A percentile compares a stretch with the other conserved stretches of the same genome.
phyloP scores from a whole-genome alignment of 352 stramenopile species.

The Thalassiosira mediterranea region DNA sequence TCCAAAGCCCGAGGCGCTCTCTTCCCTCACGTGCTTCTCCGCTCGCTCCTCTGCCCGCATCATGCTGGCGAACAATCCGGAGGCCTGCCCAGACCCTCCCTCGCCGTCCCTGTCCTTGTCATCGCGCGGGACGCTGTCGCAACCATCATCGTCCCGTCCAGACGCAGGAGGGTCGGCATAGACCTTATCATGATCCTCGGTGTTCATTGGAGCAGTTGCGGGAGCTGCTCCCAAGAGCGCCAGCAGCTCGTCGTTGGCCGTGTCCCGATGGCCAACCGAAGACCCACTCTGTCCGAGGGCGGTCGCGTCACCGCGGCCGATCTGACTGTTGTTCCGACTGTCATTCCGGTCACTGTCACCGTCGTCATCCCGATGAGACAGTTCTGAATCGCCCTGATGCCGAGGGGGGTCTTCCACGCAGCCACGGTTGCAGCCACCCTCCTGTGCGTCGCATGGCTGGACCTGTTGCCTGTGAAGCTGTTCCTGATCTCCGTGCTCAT shows the following conservation, averaged over 20 bases:
- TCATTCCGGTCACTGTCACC: background rate
- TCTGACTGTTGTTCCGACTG: background rate
- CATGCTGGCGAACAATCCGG: too few relatives aligned
- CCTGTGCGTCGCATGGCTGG: background rate
- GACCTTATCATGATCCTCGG: background rate
- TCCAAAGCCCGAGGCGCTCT: too few relatives aligned
- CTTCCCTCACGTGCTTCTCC: too few relatives aligned
- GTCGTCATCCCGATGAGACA: background rate
- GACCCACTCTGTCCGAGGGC: background rate
- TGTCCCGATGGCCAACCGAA: background rate
- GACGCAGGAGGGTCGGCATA: background rate
- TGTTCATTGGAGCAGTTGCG: background rate
- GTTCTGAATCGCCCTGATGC: background rate
- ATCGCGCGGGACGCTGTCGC: background rate
- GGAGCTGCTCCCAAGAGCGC: background rate
- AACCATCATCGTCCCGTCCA: too few relatives aligned
- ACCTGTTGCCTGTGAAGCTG: too few relatives aligned
- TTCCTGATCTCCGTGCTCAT: background rate
- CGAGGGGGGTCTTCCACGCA: background rate
- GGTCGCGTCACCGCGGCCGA: background rate
- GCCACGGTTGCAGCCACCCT: background rate
- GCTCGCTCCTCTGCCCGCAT: too few relatives aligned
- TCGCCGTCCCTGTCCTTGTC: background rate
- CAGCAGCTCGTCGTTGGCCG: background rate
- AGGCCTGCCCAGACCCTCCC: too few relatives aligned